Evolutionary conservation across 1,284 basidiomycete species (phyloP).

Genomic region (Irpex sp.): DNA sequence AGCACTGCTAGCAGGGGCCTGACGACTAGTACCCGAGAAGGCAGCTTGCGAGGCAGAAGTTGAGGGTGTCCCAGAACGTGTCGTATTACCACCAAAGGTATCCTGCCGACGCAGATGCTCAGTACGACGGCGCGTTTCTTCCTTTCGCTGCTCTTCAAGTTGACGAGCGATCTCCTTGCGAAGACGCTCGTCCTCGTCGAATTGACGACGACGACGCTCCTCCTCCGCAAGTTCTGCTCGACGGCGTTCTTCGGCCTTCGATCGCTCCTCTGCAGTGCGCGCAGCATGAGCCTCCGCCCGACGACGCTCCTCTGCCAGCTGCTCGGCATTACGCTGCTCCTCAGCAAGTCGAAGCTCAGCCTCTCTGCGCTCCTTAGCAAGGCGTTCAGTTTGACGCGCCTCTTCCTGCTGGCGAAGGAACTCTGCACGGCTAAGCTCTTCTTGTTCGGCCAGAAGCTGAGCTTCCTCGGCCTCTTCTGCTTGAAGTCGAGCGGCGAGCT

Average conservation of each 20-base stretch:
- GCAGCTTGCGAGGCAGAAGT: conserved; percentile 18
- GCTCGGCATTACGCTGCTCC: conserved; percentile 7
- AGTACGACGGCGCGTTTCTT: conserved; percentile 15
- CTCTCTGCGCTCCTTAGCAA: conserved; percentile 5
- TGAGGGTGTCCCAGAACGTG: conserved; percentile 16
- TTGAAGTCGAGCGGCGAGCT: conserved; percentile 9
- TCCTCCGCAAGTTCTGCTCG: background rate
- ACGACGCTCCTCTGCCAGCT: conserved; percentile 9
- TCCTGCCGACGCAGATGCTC: conserved; percentile 26
- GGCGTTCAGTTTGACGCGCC: background rate
- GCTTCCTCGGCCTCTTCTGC: conserved; percentile 8
- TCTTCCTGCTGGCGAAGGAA: conserved; percentile 6
- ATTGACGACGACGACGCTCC: background rate
- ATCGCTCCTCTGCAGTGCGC: conserved; percentile 1
- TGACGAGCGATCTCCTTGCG: conserved; percentile 2
- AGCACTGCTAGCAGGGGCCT: conserved; percentile 19
- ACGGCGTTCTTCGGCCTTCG: background rate
- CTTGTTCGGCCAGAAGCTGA: conserved; percentile 5
- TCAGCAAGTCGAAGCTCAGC: conserved; percentile 5
- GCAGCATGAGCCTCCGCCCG: conserved; percentile 6
- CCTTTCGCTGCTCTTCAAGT: conserved; percentile 6
- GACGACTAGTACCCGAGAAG: conserved; percentile 15
- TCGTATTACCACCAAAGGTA: conserved; percentile 23
- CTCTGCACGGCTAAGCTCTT: conserved; percentile 4
- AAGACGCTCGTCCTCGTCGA: conserved; percentile 8